Evolutionary conservation across 768 basidiomycete species (phyloP).

Genomic region (Suillus lakei): DNA sequence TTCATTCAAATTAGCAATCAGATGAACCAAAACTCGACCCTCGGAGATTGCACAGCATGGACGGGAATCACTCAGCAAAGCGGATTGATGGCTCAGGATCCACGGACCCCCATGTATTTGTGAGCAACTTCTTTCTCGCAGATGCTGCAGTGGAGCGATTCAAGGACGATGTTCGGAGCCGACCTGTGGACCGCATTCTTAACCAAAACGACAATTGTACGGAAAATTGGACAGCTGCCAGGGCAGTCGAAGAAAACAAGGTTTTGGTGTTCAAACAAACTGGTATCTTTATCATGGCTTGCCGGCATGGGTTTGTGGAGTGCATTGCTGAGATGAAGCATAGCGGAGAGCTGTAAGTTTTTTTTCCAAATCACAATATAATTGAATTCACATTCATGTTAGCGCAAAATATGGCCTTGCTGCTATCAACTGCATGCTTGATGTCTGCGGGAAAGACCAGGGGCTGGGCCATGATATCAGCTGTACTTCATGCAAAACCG

Average conservation of each 20-base stretch:
- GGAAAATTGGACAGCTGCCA: slow-evolving; percentile 39
- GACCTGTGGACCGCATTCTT: neutral
- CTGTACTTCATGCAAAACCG: slow-evolving; percentile 27
- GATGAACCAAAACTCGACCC: slow-evolving; percentile 34
- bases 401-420: slow-evolving; percentile 14
- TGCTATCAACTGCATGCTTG: slow-evolving; percentile 25
- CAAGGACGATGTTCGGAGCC: slow-evolving; percentile 14
- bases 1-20: slow-evolving; percentile 5
- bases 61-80: slow-evolving; percentile 41
- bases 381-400: neutral
- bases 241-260: slow-evolving; percentile 26
- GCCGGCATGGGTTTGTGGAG: slow-evolving; percentile 39
- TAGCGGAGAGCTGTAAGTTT: slow-evolving; percentile 42
- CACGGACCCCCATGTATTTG: slow-evolving; percentile 23
- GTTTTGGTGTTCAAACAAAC: slow-evolving; percentile 43
- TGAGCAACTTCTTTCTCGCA: slow-evolving; percentile 31
- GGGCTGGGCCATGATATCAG: slow-evolving; percentile 35
- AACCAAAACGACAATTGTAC: slow-evolving; percentile 20
- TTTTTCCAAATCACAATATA: no score
- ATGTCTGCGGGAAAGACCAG: slow-evolving; percentile 19
- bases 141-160: slow-evolving; percentile 31
- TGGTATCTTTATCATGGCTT: slow-evolving; percentile 41
- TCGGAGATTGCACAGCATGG: slow-evolving; percentile 30
- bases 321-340: slow-evolving; percentile 38
- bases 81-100: slow-evolving; percentile 26